Evolutionary conservation across 495 filamentous ascomycete species (phyloP).

Genomic region (Annulohypoxylon maeteangense): DNA sequence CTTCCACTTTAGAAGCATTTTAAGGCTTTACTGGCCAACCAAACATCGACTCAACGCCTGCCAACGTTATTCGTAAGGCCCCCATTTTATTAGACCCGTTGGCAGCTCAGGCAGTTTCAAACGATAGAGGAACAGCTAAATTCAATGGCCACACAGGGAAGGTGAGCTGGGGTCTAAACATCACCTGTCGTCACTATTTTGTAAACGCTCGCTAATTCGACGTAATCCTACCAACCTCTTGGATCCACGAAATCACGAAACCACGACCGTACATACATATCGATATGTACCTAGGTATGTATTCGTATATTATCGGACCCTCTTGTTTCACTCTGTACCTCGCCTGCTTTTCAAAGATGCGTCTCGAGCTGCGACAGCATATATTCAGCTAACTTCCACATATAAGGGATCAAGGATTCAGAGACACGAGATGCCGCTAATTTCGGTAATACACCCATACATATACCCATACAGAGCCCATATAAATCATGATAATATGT

Average conservation of each 20-base stretch:
- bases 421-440: slow-evolving; percentile 18
- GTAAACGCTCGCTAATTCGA: slow-evolving; percentile 17
- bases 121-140: slow-evolving; percentile 19
- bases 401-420: slow-evolving; percentile 16
- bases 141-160: slow-evolving; percentile 30
- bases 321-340: slow-evolving; percentile 32
- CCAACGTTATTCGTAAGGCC: slow-evolving; percentile 3
- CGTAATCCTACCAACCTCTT: slow-evolving; percentile 20
- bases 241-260: slow-evolving; percentile 12
- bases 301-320: slow-evolving; percentile 19
- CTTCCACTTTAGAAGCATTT: background rate
- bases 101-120: slow-evolving; percentile 39
- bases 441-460: slow-evolving; percentile 1
- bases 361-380: slow-evolving; percentile 31
- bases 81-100: slow-evolving; percentile 23
- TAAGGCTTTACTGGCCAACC: background rate
- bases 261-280: background rate
- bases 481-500: slow-evolving; percentile 8
- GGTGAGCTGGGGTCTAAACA: slow-evolving; percentile 24
- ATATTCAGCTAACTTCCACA: slow-evolving; percentile 3
- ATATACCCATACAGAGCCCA: no score
- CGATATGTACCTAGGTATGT: background rate
- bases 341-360: slow-evolving; percentile 7
- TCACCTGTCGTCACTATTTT: slow-evolving; percentile 27
- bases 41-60: background rate